Base-by-base conservation (phyloP, 1,284 basidiomycete genomes). In the Stereum hirsutum region DNA sequence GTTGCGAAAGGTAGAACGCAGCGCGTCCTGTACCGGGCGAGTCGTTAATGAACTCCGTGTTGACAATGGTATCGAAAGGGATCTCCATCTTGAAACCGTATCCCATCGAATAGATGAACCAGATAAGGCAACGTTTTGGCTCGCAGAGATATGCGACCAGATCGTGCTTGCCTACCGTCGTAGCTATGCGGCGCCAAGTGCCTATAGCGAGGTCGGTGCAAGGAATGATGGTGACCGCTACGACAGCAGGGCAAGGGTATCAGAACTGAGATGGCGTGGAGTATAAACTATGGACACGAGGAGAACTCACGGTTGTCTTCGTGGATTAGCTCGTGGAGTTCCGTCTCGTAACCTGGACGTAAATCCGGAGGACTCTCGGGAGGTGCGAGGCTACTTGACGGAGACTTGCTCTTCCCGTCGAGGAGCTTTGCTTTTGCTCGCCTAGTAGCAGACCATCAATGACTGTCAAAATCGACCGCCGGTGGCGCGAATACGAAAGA, bases 51-150 rank as follows among this genome's bases (percentile, higher is more conserved):
- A 85, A 79, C 43, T 75, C 70, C 5, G 75, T 71, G 35, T 76
- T 66, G 17, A 68, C 50, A 47, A 89, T 77, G 48, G 58, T 68
- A 45, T 75, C 68, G 57, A 82, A 86, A 4, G 81, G 73, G n/a
- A 88, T 70, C 49, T 84, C 81, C 80, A 89, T 89, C 60, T 89
- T 88, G 69, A 87, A 89, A 28, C 81, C 75, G 50, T 72, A 72
- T 23, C 82, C 83, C 1, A 64, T 68, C 14, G 81, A 81, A 34
- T 78, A 74, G 48, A 89, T 78, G 59, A 81, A 89, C 86, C 86
- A 89, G 2, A 73, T 75, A 34, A 89, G 62, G 52, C 72, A 78
- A 30, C 71, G 74, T 51, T 73, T 79, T 38, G 60, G 50, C 27
- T 86, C 78, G 58, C 73, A 86, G 17, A 81, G 64, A 60, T 88